A percentile compares a stretch with the other conserved stretches of the same genome.
These are phyloP conservation scores for Aphanomyces euteiches DNA, from an alignment of 352 stramenopile genomes.

Conservation along the genomic window DNA sequence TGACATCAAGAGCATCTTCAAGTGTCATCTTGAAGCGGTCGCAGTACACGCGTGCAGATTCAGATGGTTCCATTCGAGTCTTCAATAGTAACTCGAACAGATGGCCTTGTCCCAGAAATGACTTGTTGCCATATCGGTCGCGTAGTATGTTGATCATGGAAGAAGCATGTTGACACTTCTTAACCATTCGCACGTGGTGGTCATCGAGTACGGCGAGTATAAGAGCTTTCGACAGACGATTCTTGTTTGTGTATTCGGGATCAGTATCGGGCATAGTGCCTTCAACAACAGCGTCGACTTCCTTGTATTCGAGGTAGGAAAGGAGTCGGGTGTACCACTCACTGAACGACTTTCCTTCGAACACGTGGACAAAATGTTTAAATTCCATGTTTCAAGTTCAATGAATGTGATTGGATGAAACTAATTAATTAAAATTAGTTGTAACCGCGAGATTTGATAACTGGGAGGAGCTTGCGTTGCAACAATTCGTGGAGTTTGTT, in stretches of 20 bases:
- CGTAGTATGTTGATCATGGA: not conserved
- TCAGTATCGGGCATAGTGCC: not conserved
- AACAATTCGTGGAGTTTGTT: not conserved
- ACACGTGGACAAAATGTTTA: conserved; percentile 12
- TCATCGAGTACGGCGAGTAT: not conserved
- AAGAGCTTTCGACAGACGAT: not conserved
- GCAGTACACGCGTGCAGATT: conserved; percentile 5
- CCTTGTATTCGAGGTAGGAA: not conserved
- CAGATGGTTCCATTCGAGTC: not conserved
- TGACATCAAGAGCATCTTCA: not conserved
- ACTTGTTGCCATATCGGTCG: conserved; percentile 1
- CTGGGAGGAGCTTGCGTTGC: not conserved
- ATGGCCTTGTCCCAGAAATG: not conserved
- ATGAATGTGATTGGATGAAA: conserved; percentile 8
- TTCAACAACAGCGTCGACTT: not conserved
- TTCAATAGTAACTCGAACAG: not conserved
- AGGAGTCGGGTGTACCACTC: not conserved
- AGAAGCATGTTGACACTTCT: not conserved
- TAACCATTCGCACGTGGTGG: not conserved
- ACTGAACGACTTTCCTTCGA: conserved; percentile 3
- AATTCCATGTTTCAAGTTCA: conserved; percentile 2
- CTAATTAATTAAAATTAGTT: conserved; percentile 15
- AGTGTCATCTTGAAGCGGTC: conserved; percentile 2
- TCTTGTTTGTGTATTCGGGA: not conserved
- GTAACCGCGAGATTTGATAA: conserved; percentile 8